Conservation (phyloP, 2,329 filamentous ascomycete species). For the Knoxdaviesia proteae region DNA sequence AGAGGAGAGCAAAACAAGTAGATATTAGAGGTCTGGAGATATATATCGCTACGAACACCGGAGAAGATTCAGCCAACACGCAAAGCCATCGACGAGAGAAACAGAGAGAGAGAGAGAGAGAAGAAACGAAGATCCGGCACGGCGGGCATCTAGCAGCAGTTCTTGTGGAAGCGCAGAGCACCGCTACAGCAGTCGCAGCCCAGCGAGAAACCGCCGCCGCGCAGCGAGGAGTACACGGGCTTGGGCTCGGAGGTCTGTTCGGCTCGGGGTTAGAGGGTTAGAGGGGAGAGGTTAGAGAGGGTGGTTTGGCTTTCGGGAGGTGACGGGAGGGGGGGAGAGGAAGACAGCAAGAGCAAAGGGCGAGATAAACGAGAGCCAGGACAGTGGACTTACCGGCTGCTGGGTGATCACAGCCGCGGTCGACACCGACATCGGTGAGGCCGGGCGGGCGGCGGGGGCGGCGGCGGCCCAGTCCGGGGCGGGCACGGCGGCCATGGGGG, state of each 20-base stretch:
- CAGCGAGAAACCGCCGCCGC: slow-evolving; percentile 10
- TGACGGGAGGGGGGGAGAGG: not conserved
- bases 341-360: not conserved
- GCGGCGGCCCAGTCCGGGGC: not conserved
- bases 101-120: not conserved
- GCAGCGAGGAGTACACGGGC: slow-evolving; percentile 8
- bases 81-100: not conserved
- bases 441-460: not conserved
- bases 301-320: not conserved
- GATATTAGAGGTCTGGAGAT: not conserved
- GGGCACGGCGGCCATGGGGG: slow-evolving; percentile 1
- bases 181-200: slow-evolving; percentile 12
- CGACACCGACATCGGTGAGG: not conserved
- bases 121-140: not conserved
- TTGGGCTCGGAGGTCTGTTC: slow-evolving; percentile 8
- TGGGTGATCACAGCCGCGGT: slow-evolving; percentile 3
- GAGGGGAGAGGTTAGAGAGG: not conserved
- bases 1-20: not conserved
- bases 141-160: slow-evolving; percentile 10
- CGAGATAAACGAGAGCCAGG: not conserved
- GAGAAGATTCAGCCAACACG: no score
- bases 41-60: no score
- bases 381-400: slow-evolving; percentile 4
- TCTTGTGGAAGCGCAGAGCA: slow-evolving; percentile 11
- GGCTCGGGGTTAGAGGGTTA: not conserved